Evolutionary conservation across 2,329 filamentous ascomycete genomes (phyloP), one percentile per base, ranked within the genome.

Genomic region (Fusarium irregulare): DNA sequence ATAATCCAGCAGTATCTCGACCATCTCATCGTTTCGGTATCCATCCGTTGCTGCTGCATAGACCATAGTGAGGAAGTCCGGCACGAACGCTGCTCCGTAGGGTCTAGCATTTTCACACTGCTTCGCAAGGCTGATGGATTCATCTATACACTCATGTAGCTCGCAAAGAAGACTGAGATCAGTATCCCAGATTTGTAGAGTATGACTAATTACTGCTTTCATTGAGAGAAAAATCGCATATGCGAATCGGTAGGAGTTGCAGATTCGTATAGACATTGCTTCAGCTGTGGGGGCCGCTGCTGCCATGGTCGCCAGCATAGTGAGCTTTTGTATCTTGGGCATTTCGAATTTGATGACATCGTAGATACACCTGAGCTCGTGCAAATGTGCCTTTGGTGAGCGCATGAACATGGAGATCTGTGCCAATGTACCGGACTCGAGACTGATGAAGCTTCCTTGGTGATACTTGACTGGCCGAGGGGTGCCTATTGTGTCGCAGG

Each of bases 21-120:
- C 41, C n/a, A 75, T 27, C n/a, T 73, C 60, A 2, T 46, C 48
- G 1, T 48, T 57, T 2, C 60, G 47, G 6, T 72, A 62, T 0
- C 37, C 54, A 25, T 75, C 72, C 0, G 46, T 25, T 2, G 34
- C 56, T 1, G 70, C 64, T 5, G 66, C 71, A 57, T 70, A 75
- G 0, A 75, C 53, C 32, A 66, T 58, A 1, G 66, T 68, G 2
- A 75, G 61, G 34, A 57, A 56, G 6, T 75, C 66, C 0, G 69
- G 62, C 3, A 73, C 48, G 27, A 71, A 71, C 1, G 25, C 46
- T 4, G 73, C 58, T 9, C 71, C 73, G 3, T 73, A 66, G 0
- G 73, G 73, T 9, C 73, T 57, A 10, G 56, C 44, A 10, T 6
- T 13, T 16, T 41, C 45, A 20, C 69, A 73, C 4, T 74, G 58